phyloP scores from a whole-genome alignment of 108 stramenopile genomes.

The Ochromonas danica region DNA sequence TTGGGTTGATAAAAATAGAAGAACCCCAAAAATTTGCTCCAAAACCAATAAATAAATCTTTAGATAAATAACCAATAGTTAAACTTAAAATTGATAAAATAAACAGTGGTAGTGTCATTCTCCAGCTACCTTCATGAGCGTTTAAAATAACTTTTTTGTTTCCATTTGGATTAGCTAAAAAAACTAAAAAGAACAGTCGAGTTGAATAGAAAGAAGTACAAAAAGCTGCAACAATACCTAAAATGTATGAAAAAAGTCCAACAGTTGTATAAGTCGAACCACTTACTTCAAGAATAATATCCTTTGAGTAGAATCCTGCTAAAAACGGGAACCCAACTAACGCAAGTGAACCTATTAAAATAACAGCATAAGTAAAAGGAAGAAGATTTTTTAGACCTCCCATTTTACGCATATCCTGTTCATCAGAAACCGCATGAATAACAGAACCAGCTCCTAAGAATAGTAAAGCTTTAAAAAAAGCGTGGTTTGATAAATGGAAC shows the following conservation, averaged over 20 bases:
- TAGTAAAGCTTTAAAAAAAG: conserved; percentile 55
- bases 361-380: conserved; percentile 50
- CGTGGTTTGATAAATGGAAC: conserved; percentile 52
- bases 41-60: conserved; percentile 33
- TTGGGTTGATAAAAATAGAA: conserved; percentile 23
- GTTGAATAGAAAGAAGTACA: conserved; percentile 57
- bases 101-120: conserved; percentile 25
- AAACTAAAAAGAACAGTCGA: conserved; percentile 47
- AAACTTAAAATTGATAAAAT: conserved; percentile 11
- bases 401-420: conserved; percentile 59
- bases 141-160: conserved; percentile 40
- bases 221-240: conserved; percentile 50
- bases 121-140: conserved; percentile 39
- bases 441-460: conserved; percentile 54
- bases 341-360: conserved; percentile 51
- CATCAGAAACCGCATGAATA: conserved; percentile 54
- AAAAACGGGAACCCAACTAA: conserved; percentile 53
- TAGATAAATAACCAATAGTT: conserved; percentile 20
- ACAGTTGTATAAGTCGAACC: conserved; percentile 35
- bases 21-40: conserved; percentile 27
- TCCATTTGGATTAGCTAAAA: conserved; percentile 50
- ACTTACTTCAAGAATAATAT: conserved; percentile 53
- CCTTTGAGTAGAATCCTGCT: conserved; percentile 56
- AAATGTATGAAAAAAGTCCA: conserved; percentile 46
- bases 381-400: conserved; percentile 47